phyloP scores from a whole-genome alignment of 306 rosid genomes.

The Quercus aquifolioides region DNA sequence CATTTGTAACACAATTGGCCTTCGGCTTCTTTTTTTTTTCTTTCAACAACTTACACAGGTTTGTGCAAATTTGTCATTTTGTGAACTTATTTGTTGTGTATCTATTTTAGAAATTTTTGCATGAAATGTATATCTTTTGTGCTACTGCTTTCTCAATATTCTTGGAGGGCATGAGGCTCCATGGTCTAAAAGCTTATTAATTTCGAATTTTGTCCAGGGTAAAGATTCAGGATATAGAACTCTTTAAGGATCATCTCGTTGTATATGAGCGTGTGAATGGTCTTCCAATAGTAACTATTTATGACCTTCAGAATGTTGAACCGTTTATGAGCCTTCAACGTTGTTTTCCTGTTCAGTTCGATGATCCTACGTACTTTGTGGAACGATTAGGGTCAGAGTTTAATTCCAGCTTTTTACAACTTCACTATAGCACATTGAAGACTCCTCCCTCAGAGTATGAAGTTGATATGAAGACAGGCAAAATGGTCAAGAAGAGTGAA shows the following conservation, averaged over 20 bases:
- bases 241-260: conserved; percentile 69
- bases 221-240: conserved; percentile 75
- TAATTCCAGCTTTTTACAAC: conserved; percentile 66
- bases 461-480: conserved; percentile 72
- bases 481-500: conserved; percentile 71
- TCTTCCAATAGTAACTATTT: conserved; percentile 61
- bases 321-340: conserved; percentile 55
- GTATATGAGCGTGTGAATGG: conserved; percentile 79
- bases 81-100: neutral
- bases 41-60: neutral
- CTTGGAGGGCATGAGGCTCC: conserved; percentile 6
- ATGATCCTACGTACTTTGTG: conserved; percentile 75
- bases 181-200: conserved; percentile 22
- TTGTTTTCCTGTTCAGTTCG: conserved; percentile 51
- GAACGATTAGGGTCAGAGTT: conserved; percentile 56
- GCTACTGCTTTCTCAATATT: neutral
- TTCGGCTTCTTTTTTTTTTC: too few relatives aligned
- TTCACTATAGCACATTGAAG: conserved; percentile 76
- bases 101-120: neutral
- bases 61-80: neutral
- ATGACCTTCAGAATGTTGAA: conserved; percentile 66
- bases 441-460: conserved; percentile 79
- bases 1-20: too few relatives aligned
- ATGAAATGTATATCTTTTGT: neutral
- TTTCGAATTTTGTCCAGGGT: conserved; percentile 49